A percentile compares a stretch with the other conserved stretches of the same genome.
These are phyloP conservation scores for Haberlea rhodopensis DNA, from an alignment of 257 asterid species.

Conservation along the genomic window DNA sequence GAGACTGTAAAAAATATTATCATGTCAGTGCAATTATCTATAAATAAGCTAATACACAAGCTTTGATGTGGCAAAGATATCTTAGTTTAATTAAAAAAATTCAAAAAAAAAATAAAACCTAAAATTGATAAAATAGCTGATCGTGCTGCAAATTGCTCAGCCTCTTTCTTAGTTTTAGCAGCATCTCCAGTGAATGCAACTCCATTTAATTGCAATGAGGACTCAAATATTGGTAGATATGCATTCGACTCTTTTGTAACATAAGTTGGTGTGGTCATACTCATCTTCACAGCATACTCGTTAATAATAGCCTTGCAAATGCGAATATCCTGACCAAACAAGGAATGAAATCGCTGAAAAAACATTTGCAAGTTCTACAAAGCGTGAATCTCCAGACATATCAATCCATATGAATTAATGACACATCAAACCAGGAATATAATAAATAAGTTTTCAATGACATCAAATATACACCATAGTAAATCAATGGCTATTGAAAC, in stretches of 20 bases:
- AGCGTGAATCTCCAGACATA: neutral
- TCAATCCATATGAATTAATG: neutral
- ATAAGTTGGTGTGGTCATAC: conserved; percentile 34
- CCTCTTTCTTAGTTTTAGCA: conserved; percentile 58
- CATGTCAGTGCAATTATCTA: neutral
- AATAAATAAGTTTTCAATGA: neutral
- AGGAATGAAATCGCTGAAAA: no score
- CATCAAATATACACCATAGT: neutral
- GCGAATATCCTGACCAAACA: neutral
- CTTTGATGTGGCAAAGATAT: conserved; percentile 6
- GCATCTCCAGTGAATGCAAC: conserved; percentile 40
- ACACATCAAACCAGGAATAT: neutral
- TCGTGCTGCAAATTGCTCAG: conserved; percentile 69
- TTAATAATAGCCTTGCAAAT: conserved; percentile 55
- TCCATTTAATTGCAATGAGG: conserved; percentile 40
- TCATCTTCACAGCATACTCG: conserved; percentile 49
- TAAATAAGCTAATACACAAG: neutral
- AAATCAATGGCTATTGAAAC: conserved; percentile 12
- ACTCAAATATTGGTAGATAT: conserved; percentile 38
- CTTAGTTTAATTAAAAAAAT: neutral
- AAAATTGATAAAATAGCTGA: conserved; percentile 49
- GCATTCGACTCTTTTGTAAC: conserved; percentile 30
- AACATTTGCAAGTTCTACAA: no score
- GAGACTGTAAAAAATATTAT: conserved; percentile 36
- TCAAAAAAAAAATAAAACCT: conserved; percentile 33